These are phyloP conservation scores for Corylus heterophylla DNA, from an alignment of 306 rosid genomes.

Conservation along the genomic window DNA sequence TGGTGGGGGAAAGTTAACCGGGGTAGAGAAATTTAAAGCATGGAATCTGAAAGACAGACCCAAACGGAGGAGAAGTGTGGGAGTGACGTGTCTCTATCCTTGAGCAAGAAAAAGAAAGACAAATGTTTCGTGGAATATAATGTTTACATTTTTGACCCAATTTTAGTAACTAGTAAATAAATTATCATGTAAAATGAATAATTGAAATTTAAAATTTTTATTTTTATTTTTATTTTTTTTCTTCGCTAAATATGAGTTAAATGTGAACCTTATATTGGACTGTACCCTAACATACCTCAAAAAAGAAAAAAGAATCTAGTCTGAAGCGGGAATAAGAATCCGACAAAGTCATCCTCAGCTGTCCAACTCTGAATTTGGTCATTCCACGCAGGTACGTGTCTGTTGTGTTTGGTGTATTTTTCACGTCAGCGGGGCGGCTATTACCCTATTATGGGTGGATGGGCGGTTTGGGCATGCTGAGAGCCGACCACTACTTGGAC, in stretches of 20 bases:
- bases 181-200: too few species aligned
- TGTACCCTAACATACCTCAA: too few species aligned
- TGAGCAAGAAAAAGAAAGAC: not conserved
- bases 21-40: not conserved
- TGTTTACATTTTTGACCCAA: too few species aligned
- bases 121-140: too few species aligned
- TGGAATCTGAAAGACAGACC: slow-evolving; percentile 11
- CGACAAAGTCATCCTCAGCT: not conserved
- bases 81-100: not conserved
- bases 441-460: slow-evolving; percentile 5
- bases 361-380: not conserved
- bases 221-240: too few species aligned
- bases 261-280: too few species aligned
- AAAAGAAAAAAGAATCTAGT: not conserved
- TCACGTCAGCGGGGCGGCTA: slow-evolving; percentile 27
- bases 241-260: too few species aligned
- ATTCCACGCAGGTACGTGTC: not conserved
- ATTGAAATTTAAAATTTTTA: too few species aligned
- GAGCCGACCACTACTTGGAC: slow-evolving; percentile 28
- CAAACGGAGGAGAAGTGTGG: slow-evolving; percentile 17
- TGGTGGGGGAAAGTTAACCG: not conserved
- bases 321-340: slow-evolving; percentile 15
- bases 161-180: too few species aligned
- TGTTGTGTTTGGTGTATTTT: not conserved
- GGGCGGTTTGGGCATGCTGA: slow-evolving; percentile 29